phyloP scores from a whole-genome alignment of 768 basidiomycete genomes.

The Tulasnella calospora region DNA sequence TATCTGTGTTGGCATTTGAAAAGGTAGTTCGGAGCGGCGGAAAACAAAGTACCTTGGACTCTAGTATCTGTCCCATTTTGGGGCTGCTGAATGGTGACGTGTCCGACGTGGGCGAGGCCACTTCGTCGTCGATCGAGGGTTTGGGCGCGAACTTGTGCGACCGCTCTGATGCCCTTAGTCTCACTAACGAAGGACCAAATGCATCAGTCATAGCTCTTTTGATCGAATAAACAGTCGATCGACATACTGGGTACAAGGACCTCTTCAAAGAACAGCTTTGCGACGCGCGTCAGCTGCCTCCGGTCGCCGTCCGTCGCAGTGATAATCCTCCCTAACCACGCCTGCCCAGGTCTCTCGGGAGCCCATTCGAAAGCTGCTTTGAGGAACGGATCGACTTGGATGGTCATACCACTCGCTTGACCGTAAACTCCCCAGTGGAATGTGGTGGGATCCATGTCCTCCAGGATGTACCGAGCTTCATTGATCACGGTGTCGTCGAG shows the following conservation, averaged over 20 bases:
- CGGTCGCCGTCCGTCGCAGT: slow-evolving; percentile 4
- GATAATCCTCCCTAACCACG: slow-evolving; percentile 12
- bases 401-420: not conserved
- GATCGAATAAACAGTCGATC: not conserved
- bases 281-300: not conserved
- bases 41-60: not conserved
- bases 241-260: not conserved
- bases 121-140: not conserved
- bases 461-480: slow-evolving; percentile 1
- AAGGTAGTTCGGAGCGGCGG: not conserved
- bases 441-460: slow-evolving; percentile 9
- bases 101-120: not conserved
- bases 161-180: not conserved
- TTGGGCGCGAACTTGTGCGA: not conserved
- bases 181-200: not conserved
- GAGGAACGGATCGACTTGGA: slow-evolving; percentile 6
- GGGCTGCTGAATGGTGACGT: slow-evolving; percentile 8
- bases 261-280: slow-evolving; percentile 1
- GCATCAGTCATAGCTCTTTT: not conserved
- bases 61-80: not conserved
- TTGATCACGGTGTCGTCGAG: slow-evolving; percentile 12
- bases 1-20: not conserved
- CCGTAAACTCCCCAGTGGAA: slow-evolving; percentile 4
- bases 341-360: not conserved
- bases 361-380: not conserved